Evolutionary conservation across 352 stramenopile species (phyloP).

Genomic region (Globisporangium perplexum): DNA sequence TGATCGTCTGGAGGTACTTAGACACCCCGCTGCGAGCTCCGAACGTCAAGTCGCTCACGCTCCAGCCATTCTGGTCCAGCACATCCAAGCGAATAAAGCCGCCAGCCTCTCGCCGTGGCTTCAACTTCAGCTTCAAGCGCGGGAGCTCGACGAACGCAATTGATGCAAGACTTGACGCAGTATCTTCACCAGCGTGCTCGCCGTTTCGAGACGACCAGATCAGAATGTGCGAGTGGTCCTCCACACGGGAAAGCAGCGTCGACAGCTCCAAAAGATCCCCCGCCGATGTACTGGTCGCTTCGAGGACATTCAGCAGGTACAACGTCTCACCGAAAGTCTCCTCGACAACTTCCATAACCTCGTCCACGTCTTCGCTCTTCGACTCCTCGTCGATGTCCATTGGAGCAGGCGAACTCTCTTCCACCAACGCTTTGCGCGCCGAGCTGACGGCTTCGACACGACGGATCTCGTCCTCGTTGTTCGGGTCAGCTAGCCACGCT

Average conservation of each 20-base stretch:
- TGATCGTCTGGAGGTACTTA: constrained; percentile 44
- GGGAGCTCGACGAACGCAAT: constrained; percentile 97
- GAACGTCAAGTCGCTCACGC: constrained; percentile 65
- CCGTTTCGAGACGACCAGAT: constrained; percentile 82
- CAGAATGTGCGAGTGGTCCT: constrained; percentile 96
- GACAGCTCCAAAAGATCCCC: constrained; percentile 58
- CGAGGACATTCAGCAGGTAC: constrained; percentile 93
- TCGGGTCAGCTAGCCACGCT: constrained; percentile 55
- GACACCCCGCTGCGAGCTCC: constrained; percentile 21
- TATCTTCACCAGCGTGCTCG: background rate
- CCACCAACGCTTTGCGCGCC: constrained; percentile 1
- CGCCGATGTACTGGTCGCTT: constrained; percentile 45
- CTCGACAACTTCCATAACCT: constrained; percentile 52
- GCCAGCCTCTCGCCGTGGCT: constrained; percentile 46
- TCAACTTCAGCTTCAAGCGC: constrained; percentile 95
- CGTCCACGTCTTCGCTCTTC: constrained; percentile 40
- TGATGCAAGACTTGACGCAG: constrained; percentile 14
- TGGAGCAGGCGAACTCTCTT: constrained; percentile 22
- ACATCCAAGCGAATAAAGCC: constrained; percentile 55
- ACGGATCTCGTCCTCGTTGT: constrained; percentile 58
- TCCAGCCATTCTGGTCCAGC: constrained; percentile 82
- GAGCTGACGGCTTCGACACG: constrained; percentile 33
- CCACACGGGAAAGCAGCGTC: constrained; percentile 90
- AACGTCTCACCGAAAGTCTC: constrained; percentile 61
- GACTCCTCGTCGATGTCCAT: constrained; percentile 9